phyloP scores from a whole-genome alignment of 805 yeast genomes.

The Myxozyma sirexii region DNA sequence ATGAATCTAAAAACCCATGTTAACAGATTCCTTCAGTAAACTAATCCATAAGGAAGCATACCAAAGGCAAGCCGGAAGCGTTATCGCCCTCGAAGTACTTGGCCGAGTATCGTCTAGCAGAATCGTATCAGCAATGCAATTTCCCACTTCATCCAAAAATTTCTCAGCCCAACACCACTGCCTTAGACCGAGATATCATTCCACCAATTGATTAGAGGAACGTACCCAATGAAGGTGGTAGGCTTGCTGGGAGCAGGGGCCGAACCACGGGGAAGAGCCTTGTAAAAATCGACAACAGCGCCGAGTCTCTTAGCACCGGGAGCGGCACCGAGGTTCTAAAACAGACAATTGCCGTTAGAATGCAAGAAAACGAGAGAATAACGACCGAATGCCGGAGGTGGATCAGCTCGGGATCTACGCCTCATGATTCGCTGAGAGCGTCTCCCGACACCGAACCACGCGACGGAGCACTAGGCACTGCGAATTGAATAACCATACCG shows the following conservation, averaged over 20 bases:
- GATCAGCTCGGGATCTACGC: conserved; percentile 3
- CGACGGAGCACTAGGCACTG: background rate
- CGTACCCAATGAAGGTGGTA: conserved; percentile 40
- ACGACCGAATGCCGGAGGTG: background rate
- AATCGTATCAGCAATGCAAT: background rate
- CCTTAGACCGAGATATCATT: background rate
- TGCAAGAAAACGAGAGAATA: background rate
- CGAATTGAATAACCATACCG: conserved; percentile 54
- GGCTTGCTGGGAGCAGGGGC: conserved; percentile 62
- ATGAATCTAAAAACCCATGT: conserved; percentile 22
- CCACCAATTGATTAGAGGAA: background rate
- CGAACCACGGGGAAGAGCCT: conserved; percentile 94
- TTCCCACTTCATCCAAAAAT: no score
- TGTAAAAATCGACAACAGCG: conserved; percentile 92
- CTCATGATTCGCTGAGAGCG: conserved; percentile 5
- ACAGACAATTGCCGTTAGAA: conserved; percentile 1
- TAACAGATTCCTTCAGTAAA: background rate
- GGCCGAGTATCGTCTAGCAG: conserved; percentile 59
- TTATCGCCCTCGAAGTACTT: conserved; percentile 83
- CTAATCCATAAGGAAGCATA: conserved; percentile 13
- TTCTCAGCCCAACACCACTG: no score
- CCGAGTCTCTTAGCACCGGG: conserved; percentile 97
- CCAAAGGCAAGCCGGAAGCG: conserved; percentile 79
- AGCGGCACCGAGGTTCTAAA: conserved; percentile 84
- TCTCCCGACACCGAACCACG: background rate